These are phyloP conservation scores for Alternaria burnsii DNA, from an alignment of 2,329 filamentous ascomycete species.

Conservation along the genomic window DNA sequence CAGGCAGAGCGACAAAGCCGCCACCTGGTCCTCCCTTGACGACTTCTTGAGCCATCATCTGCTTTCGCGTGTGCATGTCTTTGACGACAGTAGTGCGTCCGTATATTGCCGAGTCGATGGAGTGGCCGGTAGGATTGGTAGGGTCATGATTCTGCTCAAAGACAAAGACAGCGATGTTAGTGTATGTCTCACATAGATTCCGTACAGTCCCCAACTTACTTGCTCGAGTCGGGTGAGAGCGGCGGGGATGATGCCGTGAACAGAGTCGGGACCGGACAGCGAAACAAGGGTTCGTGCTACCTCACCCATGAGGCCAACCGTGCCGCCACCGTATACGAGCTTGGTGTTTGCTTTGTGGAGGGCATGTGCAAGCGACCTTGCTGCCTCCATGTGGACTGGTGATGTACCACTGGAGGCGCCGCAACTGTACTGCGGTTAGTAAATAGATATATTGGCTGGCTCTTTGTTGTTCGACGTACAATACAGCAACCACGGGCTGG, in stretches of 20 bases:
- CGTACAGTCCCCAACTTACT: no score
- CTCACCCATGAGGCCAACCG: constrained; percentile 94
- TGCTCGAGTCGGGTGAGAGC: constrained; percentile 79
- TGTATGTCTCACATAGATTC: no score
- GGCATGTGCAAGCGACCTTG: constrained; percentile 74
- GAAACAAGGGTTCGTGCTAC: constrained; percentile 85
- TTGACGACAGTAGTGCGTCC: constrained; percentile 87
- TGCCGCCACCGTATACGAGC: constrained; percentile 95
- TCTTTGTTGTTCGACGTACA: constrained; percentile 59
- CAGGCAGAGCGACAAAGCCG: constrained; percentile 87
- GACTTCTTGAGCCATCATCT: constrained; percentile 90
- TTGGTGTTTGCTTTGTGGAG: constrained; percentile 81
- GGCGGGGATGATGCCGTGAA: constrained; percentile 93
- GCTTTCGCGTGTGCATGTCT: constrained; percentile 97
- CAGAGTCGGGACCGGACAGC: constrained; percentile 78
- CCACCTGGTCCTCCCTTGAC: constrained; percentile 80
- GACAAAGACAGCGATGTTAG: no score
- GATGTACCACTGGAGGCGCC: constrained; percentile 79
- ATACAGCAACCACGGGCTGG: constrained; percentile 83
- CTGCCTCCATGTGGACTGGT: constrained; percentile 78
- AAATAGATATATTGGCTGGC: background rate
- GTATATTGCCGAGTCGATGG: constrained; percentile 71
- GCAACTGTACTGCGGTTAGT: constrained; percentile 65
- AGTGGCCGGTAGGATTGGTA: constrained; percentile 52
- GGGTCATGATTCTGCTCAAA: constrained; percentile 62